Percentiles rank a stretch among this genome's conserved stretches.
Evolutionary conservation across 2,329 filamentous ascomycete species (phyloP).

Genomic region (Phaeosphaeriaceae sp.): DNA sequence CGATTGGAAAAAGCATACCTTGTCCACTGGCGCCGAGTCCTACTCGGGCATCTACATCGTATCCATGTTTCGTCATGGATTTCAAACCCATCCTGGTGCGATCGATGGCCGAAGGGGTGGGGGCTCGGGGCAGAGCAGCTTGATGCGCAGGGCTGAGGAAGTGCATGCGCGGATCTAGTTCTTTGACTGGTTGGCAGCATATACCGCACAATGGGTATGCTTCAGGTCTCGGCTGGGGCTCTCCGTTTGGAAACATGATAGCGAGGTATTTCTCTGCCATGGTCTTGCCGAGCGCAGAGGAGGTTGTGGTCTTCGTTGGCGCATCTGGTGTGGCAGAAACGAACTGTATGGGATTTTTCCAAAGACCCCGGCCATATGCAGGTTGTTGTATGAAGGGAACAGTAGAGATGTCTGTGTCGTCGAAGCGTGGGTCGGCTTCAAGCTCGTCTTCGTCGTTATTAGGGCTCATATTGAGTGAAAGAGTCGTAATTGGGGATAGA

Average conservation of each 20-base stretch:
- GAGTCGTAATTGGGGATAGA: slow-evolving; percentile 8
- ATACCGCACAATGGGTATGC: slow-evolving; percentile 38
- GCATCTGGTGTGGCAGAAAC: slow-evolving; percentile 55
- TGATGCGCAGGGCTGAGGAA: slow-evolving; percentile 70
- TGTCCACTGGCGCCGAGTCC: slow-evolving; percentile 73
- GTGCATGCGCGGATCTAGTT: slow-evolving; percentile 55
- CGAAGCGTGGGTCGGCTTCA: slow-evolving; percentile 25
- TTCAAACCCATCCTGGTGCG: slow-evolving; percentile 72
- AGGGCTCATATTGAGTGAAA: slow-evolving; percentile 6
- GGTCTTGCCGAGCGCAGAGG: slow-evolving; percentile 55
- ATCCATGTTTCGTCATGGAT: slow-evolving; percentile 71
- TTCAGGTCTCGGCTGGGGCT: slow-evolving; percentile 25
- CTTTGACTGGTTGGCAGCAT: slow-evolving; percentile 46
- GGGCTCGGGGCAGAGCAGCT: slow-evolving; percentile 70
- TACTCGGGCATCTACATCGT: slow-evolving; percentile 73
- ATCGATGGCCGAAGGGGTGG: slow-evolving; percentile 75
- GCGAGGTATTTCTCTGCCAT: slow-evolving; percentile 69
- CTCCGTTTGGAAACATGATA: slow-evolving; percentile 64
- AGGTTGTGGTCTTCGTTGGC: slow-evolving; percentile 23
- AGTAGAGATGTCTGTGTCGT: slow-evolving; percentile 63
- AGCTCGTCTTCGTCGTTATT: slow-evolving; percentile 10
- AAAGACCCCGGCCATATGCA: slow-evolving; percentile 66
- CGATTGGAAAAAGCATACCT: slow-evolving; percentile 78
- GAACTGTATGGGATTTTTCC: slow-evolving; percentile 66
- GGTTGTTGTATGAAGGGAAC: slow-evolving; percentile 64